Conservation (phyloP, 208 protist species). For the Leishmania lainsoni region DNA sequence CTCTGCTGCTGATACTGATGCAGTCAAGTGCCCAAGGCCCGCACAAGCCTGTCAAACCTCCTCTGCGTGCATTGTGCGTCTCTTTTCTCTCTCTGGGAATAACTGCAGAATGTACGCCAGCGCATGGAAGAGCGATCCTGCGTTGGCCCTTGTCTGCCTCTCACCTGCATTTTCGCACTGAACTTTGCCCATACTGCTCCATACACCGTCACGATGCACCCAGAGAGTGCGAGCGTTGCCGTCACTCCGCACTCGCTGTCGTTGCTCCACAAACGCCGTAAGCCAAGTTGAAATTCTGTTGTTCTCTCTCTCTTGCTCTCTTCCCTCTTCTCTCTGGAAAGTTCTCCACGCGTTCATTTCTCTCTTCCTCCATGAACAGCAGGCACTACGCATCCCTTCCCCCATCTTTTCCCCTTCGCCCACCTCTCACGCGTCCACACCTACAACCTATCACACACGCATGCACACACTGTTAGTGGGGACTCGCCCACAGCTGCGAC, state of each 20-base stretch:
- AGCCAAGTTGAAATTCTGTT: background rate
- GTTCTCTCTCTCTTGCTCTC: background rate
- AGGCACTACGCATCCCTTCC: background rate
- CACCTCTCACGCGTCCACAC: background rate
- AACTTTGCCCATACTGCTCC: background rate
- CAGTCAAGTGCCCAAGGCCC: background rate
- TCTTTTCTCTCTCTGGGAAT: background rate
- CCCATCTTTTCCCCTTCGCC: background rate
- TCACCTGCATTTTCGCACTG: background rate
- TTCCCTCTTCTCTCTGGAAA: background rate
- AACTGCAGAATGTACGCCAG: background rate
- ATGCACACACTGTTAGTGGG: constrained; percentile 1
- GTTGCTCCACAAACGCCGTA: background rate
- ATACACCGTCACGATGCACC: background rate
- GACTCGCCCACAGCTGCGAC: background rate
- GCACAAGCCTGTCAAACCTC: background rate
- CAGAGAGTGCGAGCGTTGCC: background rate
- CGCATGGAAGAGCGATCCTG: background rate
- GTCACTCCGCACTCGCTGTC: background rate
- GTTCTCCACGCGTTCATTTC: background rate
- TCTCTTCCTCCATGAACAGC: background rate
- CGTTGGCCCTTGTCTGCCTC: background rate
- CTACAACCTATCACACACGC: background rate
- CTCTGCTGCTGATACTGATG: background rate
- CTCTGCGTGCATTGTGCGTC: background rate